Evolutionary conservation across 2,329 filamentous ascomycete genomes (phyloP).

Genomic region (Aspergillus latus): DNA sequence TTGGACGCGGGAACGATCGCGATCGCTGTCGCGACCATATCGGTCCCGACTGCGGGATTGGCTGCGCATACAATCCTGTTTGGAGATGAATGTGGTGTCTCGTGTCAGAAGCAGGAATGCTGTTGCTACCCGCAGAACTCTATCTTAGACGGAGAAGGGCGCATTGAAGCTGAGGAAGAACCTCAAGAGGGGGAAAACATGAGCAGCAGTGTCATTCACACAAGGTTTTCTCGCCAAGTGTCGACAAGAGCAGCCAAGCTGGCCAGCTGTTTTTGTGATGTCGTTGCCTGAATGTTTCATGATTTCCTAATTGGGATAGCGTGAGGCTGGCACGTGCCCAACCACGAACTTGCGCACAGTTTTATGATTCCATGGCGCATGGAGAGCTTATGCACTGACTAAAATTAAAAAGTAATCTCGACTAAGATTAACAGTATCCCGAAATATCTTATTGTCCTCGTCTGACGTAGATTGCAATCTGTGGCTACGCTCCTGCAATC

Average conservation of each 20-base stretch:
- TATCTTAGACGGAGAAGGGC: background rate
- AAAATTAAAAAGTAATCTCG: no score
- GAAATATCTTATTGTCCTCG: background rate
- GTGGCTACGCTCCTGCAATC: background rate
- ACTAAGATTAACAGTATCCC: no score
- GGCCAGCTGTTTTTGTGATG: background rate
- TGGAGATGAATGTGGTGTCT: conserved; percentile 1
- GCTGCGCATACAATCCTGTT: conserved; percentile 31
- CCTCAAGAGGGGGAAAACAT: background rate
- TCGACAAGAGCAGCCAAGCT: conserved; percentile 6
- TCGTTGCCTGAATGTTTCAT: conserved; percentile 7
- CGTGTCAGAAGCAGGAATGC: conserved; percentile 1
- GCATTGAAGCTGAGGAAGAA: conserved; percentile 2
- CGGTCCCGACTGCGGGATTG: conserved; percentile 37
- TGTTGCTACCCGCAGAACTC: conserved; percentile 1
- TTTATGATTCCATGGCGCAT: background rate
- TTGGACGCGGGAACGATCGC: conserved; percentile 19
- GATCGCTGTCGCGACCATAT: conserved; percentile 27
- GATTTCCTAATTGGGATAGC: conserved; percentile 11
- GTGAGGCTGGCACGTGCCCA: conserved; percentile 6
- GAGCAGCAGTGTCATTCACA: background rate
- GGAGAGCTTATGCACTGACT: background rate
- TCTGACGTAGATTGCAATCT: background rate
- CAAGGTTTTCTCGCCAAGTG: conserved; percentile 1
- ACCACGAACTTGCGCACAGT: background rate